Percentiles rank a stretch among this genome's conserved stretches.
Conservation (phyloP, 176 grass and related monocot species). For the Poa annua region DNA sequence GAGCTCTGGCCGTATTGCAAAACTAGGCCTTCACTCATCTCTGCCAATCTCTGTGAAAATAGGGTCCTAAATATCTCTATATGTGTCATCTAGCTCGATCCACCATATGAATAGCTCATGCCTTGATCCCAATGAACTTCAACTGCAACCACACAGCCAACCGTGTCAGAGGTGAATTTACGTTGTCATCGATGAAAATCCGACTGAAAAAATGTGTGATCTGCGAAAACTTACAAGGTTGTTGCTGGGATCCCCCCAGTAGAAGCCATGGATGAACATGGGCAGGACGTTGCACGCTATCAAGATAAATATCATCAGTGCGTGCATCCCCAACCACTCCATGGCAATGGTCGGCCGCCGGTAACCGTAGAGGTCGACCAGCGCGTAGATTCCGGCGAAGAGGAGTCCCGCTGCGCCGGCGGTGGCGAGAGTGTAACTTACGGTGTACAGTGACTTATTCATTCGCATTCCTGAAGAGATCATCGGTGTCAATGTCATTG, state of each 20-base stretch:
- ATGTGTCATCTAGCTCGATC: neutral
- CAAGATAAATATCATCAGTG: slow-evolving; percentile 81
- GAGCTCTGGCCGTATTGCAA: slow-evolving; percentile 47
- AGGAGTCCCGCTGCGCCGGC: slow-evolving; percentile 73
- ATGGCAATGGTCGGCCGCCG: slow-evolving; percentile 55
- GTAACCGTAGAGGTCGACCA: slow-evolving; percentile 83
- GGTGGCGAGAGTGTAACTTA: slow-evolving; percentile 78
- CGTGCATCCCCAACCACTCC: slow-evolving; percentile 86
- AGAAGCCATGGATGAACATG: slow-evolving; percentile 90
- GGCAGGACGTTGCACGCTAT: slow-evolving; percentile 88
- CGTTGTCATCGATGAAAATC: neutral
- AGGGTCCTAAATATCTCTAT: slow-evolving; percentile 32
- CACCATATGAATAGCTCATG: slow-evolving; percentile 31
- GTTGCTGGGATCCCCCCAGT: slow-evolving; percentile 81
- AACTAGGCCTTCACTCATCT: slow-evolving; percentile 51
- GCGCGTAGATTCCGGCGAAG: slow-evolving; percentile 68
- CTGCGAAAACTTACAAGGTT: slow-evolving; percentile 65
- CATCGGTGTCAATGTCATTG: neutral
- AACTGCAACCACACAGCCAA: slow-evolving; percentile 40
- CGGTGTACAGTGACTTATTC: slow-evolving; percentile 88
- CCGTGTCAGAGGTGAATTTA: neutral
- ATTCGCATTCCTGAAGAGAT: slow-evolving; percentile 67
- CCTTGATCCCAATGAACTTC: slow-evolving; percentile 55
- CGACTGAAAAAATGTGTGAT: neutral
- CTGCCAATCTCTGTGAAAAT: slow-evolving; percentile 27